These are phyloP conservation scores for Fusarium staphyleae DNA, from an alignment of 2,329 filamentous ascomycete genomes.

Conservation along the genomic window DNA sequence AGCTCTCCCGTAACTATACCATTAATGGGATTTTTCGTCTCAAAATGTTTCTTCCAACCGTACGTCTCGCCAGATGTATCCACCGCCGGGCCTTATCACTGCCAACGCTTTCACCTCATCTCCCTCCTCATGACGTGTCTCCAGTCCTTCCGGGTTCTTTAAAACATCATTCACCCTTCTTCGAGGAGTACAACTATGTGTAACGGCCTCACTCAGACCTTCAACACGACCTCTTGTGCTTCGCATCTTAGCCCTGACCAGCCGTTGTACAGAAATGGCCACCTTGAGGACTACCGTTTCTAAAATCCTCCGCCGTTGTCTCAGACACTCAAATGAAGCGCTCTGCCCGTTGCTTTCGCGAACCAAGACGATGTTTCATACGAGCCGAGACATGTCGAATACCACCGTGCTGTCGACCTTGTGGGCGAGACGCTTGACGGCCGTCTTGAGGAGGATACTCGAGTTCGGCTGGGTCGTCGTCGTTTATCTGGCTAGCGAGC, in stretches of 20 bases:
- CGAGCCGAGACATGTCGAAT: slow-evolving; percentile 34
- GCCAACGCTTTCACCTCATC: background rate
- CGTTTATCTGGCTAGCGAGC: slow-evolving; percentile 52
- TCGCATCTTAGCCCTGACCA: slow-evolving; percentile 4
- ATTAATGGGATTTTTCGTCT: background rate
- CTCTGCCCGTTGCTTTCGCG: slow-evolving; percentile 15
- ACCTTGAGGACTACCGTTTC: slow-evolving; percentile 28
- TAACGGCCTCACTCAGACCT: slow-evolving; percentile 22
- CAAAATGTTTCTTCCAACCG: slow-evolving; percentile 11
- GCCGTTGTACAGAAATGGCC: slow-evolving; percentile 35
- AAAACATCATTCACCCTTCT: slow-evolving; percentile 27
- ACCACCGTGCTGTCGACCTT: slow-evolving; percentile 22
- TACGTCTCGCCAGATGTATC: slow-evolving; percentile 13
- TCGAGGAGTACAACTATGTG: slow-evolving; percentile 26
- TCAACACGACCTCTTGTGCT: slow-evolving; percentile 10
- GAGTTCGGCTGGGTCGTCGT: slow-evolving; percentile 45
- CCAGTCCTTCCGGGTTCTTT: slow-evolving; percentile 6
- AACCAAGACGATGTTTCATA: slow-evolving; percentile 32
- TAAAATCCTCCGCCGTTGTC: slow-evolving; percentile 41
- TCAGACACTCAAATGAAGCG: slow-evolving; percentile 40
- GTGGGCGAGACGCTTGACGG: slow-evolving; percentile 29
- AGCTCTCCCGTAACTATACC: background rate
- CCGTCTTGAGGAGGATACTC: slow-evolving; percentile 5
- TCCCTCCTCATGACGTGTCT: slow-evolving; percentile 17
- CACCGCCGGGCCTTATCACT: slow-evolving; percentile 10